phyloP scores from a whole-genome alignment of 1,139 yeast species.

The Zygoascus hellenicus region DNA sequence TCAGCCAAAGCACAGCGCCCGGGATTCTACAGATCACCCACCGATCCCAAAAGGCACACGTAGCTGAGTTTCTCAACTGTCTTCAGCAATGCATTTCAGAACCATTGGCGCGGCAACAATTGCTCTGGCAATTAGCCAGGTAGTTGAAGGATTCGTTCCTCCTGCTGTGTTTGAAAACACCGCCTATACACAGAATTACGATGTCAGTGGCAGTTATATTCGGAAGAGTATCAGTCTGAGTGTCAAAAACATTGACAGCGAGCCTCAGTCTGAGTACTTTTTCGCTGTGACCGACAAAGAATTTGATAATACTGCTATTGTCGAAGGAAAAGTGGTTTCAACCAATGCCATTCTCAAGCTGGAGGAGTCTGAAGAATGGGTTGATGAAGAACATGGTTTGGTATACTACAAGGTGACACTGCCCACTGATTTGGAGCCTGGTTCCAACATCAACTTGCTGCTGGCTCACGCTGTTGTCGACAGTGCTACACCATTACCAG shows the following conservation, averaged over 20 bases:
- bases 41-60: not conserved
- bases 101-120: not conserved
- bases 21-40: not conserved
- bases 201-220: slow-evolving; percentile 60
- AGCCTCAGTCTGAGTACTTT: slow-evolving; percentile 52
- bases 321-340: slow-evolving; percentile 30
- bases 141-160: slow-evolving; percentile 9
- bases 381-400: slow-evolving; percentile 18
- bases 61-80: not conserved
- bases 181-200: slow-evolving; percentile 39
- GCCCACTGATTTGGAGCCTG: slow-evolving; percentile 65
- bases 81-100: slow-evolving; percentile 1
- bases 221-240: slow-evolving; percentile 55
- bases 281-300: slow-evolving; percentile 45
- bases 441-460: slow-evolving; percentile 44
- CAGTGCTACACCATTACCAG: slow-evolving; percentile 57
- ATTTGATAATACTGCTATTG: slow-evolving; percentile 44
- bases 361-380: slow-evolving; percentile 11
- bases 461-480: slow-evolving; percentile 51
- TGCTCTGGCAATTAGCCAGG: slow-evolving; percentile 1
- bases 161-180: slow-evolving; percentile 28
- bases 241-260: slow-evolving; percentile 52
- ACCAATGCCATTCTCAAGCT: slow-evolving; percentile 16
- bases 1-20: not conserved
- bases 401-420: slow-evolving; percentile 47